phyloP scores from a whole-genome alignment of 1,284 basidiomycete species.

The Mycena sp. region DNA sequence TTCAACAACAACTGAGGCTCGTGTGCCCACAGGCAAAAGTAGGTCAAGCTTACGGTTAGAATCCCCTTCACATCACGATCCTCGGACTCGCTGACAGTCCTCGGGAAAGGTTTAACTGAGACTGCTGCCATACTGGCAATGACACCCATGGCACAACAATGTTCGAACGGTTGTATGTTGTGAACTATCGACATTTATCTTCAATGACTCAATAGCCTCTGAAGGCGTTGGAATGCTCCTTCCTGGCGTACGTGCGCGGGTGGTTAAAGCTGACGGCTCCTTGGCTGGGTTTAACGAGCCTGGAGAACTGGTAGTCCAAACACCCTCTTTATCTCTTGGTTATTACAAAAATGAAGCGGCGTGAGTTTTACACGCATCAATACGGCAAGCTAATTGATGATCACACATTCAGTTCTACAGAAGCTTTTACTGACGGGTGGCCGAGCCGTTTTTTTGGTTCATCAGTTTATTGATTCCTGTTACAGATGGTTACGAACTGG shows the following conservation, averaged over 20 bases:
- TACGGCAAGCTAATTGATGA: no score
- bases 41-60: slow-evolving; percentile 71
- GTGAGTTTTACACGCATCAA: no score
- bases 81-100: background rate
- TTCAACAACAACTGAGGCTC: slow-evolving; percentile 32
- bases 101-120: slow-evolving; percentile 12
- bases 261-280: slow-evolving; percentile 63
- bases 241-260: slow-evolving; percentile 18
- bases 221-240: slow-evolving; percentile 43
- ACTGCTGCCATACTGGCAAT: slow-evolving; percentile 9
- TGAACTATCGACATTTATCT: background rate
- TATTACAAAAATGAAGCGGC: slow-evolving; percentile 70
- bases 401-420: slow-evolving; percentile 4
- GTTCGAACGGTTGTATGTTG: slow-evolving; percentile 10
- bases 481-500: slow-evolving; percentile 75
- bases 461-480: background rate
- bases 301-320: slow-evolving; percentile 68
- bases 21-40: slow-evolving; percentile 66
- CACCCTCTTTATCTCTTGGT: slow-evolving; percentile 64
- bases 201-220: background rate
- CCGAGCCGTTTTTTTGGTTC: background rate
- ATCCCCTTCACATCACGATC: background rate
- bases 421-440: slow-evolving; percentile 7
- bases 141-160: slow-evolving; percentile 8
- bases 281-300: slow-evolving; percentile 64